Evolutionary conservation across 805 yeast genomes (phyloP).

Genomic region (Hanseniaspora occidentalis): DNA sequence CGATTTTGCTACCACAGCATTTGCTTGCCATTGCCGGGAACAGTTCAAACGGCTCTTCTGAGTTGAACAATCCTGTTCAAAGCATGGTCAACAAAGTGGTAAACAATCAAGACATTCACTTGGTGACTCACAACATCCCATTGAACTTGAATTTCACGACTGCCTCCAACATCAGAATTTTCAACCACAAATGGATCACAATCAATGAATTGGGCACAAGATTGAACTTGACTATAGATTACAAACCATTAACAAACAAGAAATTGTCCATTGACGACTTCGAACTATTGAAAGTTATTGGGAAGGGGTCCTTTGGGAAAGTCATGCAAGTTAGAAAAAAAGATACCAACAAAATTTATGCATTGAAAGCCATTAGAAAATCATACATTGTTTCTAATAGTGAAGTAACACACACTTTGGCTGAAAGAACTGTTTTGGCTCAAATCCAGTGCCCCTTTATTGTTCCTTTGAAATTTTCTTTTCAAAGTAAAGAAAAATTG

Average conservation of each 20-base stretch:
- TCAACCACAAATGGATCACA: constrained; percentile 51
- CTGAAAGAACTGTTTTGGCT: constrained; percentile 91
- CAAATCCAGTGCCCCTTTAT: constrained; percentile 90
- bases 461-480: constrained; percentile 90
- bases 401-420: constrained; percentile 92
- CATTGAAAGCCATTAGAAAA: constrained; percentile 85
- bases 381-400: constrained; percentile 87
- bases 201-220: constrained; percentile 27
- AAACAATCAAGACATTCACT: constrained; percentile 51
- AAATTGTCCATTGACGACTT: constrained; percentile 82
- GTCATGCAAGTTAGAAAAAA: constrained; percentile 97
- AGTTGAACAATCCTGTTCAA: constrained; percentile 14
- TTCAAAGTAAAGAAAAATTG: constrained; percentile 92
- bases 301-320: constrained; percentile 96
- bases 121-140: constrained; percentile 59
- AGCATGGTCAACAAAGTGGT: constrained; percentile 25
- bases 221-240: constrained; percentile 53
- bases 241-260: constrained; percentile 51
- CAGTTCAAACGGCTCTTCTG: constrained; percentile 9
- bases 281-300: constrained; percentile 86
- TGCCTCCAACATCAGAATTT: constrained; percentile 41
- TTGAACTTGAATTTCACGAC: constrained; percentile 39
- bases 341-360: constrained; percentile 90
- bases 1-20: constrained; percentile 38
- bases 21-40: constrained; percentile 21